Evolutionary conservation across 768 basidiomycete genomes (phyloP), one percentile per base, ranked within the genome.

Genomic region (Panaeolus papilionaceus): DNA sequence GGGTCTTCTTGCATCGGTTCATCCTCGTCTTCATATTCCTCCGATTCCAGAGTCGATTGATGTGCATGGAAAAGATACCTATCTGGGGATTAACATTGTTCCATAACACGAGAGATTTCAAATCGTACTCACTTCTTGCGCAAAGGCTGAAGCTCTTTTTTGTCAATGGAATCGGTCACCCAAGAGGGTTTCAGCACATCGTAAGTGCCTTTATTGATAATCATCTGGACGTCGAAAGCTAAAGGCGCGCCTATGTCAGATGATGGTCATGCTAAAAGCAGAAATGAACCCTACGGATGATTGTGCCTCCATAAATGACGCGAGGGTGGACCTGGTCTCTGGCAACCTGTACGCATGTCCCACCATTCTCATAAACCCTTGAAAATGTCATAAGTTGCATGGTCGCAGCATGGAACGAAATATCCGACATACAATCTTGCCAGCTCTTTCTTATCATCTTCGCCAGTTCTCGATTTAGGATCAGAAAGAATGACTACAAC

Each of bases 131-230:
- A 33, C 74, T 87, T 91, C 78, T 90, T 89, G 44, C 77, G 83
- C 67, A 96, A 79, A 0, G 93, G 90, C 33, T 88, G 77, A 20
- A 82, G 80, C 66, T 85, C 80, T 11, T 83, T 85, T 37, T 81
- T 79, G 5, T 83, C 81, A n/a, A 96, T 83, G 26, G 91, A 96
- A 73, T 95, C 93, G 42, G 83, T 74, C 64, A 99, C 81, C 95
- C 96, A 99, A 37, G 85, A 79, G 0, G 96, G 94, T 65, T 85
- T 89, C 67, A 97, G 79, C 62, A 97, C 88, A 69, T 94, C 91
- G 65, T 89, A 81, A 0, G 82, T 81, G 3, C 84, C 90, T 72
- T 92, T 93, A 66, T 90, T 84, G 63, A 94, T 89, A 65, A 92
- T 78, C 64, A 88, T 77, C 75, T 87, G 90, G 71, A 94, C 81